Base-by-base conservation (phyloP, 306 rosid species). In the Dalbergia cultrata region DNA sequence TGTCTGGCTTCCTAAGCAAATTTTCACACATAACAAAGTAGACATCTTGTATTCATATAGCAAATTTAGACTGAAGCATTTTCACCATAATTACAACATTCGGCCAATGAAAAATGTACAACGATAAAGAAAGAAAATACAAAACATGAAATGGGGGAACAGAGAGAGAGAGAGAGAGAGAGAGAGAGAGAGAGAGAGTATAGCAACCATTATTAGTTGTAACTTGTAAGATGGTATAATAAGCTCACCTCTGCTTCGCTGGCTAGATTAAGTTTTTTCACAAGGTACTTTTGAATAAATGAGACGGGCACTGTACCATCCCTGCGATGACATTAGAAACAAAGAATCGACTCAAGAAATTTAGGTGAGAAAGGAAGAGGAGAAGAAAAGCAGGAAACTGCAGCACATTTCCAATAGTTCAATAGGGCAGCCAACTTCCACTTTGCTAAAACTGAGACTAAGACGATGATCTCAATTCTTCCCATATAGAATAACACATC, bases 301-400 rank as follows among this genome's bases (percentile, higher is more conserved):
- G 99, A 93, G 49, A 93, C 97, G 0, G 98, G 93, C 88, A 95
- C 90, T 64, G 85, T 88, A 65, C 98, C 96, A 86, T 95, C 96
- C 89, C 99, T 95, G 88, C 59, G 17, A 77, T 75, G 65, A 80
- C 52, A 47, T 70, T 39, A 80, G 59, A 33, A 81, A 77, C 18
- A 82, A 58, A 69, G 33, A 61, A 66, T 83, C 5, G 8, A 59
- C 21, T 59, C 53, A 66, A 49, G 21, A 26, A 14, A 18, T 18
- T 57, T 57, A 17, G 62, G 33, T 57, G 33, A 57, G 63, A 57
- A 57, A 57, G 34, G 14, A 26, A 19, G 65, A 59, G 21, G 13
- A 26, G n/a, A 37, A 26, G 22, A 59, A 18, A 22, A 33, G 37
- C 37, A 22, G 8, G 37, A 26, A 26, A 26, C 31, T 26, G 31